Evolutionary conservation across 2,329 filamentous ascomycete species (phyloP), one percentile per base, ranked within the genome.

Genomic region (Geoglossum cookeanum): DNA sequence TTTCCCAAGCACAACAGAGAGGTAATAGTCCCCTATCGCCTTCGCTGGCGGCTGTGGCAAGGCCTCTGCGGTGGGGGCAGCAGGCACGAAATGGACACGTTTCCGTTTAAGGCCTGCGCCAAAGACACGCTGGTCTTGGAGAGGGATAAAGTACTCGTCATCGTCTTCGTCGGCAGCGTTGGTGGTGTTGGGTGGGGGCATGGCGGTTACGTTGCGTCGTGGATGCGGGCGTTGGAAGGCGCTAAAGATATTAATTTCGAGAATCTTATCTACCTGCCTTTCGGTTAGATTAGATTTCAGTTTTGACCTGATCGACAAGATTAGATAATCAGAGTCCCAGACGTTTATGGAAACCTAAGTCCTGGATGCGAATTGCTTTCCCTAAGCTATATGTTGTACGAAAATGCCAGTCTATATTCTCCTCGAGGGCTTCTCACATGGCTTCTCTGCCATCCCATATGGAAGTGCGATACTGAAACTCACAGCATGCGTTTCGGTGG

Each of bases 401-500:
- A 70, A 60, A 60, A 85, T 85, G 81, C 79, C 81, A 62, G 73
- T 85, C 63, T 76, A 77, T 59, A 71, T 84, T 59, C 69, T 81
- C 61, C 70, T 71, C 49, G 70, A 79, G 65, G 75, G 72, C 44
- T 67, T 79, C 51, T 68, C 69, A 56, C 72, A 80, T 65, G 81
- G 81, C 59, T 54, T 80, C 39, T 69, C 69, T 3, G 71, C 73
- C 17, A 71, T 83, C 49, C 76, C 79, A 1, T 74, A 75, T 66
- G 69, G 75, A 57, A 74, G 74, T 64, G 70, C 74, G 3, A 65
- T 78, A 27, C 63, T 83, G 58, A 78, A 78, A 62, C 62, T 74
- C n/a, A 63, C 74, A 32, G 74, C 75, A 61, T 76, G 73, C 65
- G 62, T 81, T 42, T 67, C 71, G 15, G 58, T 79, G 7, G 61